Evolutionary conservation across 2,329 filamentous ascomycete genomes (phyloP), one percentile per base, ranked within the genome.

Genomic region (Rhynchosporium secalis): DNA sequence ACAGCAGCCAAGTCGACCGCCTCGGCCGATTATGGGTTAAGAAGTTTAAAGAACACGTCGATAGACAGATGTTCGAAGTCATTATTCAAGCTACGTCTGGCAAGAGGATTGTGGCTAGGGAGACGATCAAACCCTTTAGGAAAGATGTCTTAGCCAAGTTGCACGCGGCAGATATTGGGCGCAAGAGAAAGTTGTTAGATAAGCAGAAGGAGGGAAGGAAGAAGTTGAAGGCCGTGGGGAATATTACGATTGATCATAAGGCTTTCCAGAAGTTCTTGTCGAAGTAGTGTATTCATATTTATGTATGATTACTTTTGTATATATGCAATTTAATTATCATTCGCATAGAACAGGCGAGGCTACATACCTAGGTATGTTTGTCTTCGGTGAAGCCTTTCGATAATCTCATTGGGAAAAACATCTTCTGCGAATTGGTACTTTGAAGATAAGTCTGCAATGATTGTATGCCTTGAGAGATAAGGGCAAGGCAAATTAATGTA

Each of bases 201-300:
- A 96, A 94, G 81, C 95, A 99, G 77, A 99, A 99, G 78, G 93
- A 93, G 68, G 95, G 95, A 0, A 83, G 92, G 61, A 97, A 96
- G 84, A 90, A 89, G 76, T 77, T 99, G 63, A 86, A 91, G 63
- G 84, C 89, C 0, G 88, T 93, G 4, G 91, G 95, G 0, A 96
- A 96, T 73, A 93, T 99, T 0, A 84, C 92, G n/a, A 98, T 99
- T 75, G 93, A 98, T 65, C 92, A 97, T 71, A 90, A 92, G 69
- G 92, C 93, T 3, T 99, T 98, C 74, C 95, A 99, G 76, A 91
- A 87, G 69, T 99, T 99, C 75, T 77, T 99, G 75, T 84, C 92
- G 0, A 96, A 95, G 76, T 93, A 77, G 69, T 58, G 49, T 43
- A 12, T 5, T 13, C 31, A 47, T n/a, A 36, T 28, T 7, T 38